Base-by-base conservation (phyloP, 148 eudicot genomes). In the Rhododendron simsii region DNA sequence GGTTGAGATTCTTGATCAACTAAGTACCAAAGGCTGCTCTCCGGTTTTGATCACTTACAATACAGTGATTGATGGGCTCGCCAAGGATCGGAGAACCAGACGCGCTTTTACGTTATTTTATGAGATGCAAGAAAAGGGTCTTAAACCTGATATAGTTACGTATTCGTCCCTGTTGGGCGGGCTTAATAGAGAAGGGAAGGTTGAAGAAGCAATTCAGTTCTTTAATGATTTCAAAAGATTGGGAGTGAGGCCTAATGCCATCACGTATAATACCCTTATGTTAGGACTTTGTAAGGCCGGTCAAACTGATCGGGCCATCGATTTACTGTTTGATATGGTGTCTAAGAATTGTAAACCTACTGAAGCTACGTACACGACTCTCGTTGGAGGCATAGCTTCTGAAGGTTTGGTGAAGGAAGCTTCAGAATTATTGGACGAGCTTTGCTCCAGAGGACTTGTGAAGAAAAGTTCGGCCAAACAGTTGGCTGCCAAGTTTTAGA, bases 1-100 rank as follows among this genome's bases (percentile, higher is more conserved):
- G 0, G 91, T 93, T 1, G 93, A 93, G 86, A 88, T 94, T 47
- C 82, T 94, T 82, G 91, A 91, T 84, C 91, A 93, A 65, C 89
- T 94, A 61, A 93, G 91, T 77, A 88, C 84, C 86, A 90, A 88
- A 90, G 95, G 93, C 39, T 93, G 92, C 85, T 87, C 93, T 63
- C 94, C 97, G 0, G 94, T 90, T 83, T 82, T 93, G 89, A 91
- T 92, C 82, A 94, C 95, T 39, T 93, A 93, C 88, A 92, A 92
- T 85, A 91, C 92, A 0, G 94, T 93, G 86, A 93, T 93, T 67
- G 92, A 84, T 84, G 86, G 94, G 82, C 92, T 93, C 10, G 87
- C 93, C 2, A 93, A 90, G 87, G 85, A 81, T 1, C 93, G 93
- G 53, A 91, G 90, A 87, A 93, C 91, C 14, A 90, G 89, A 50